Base-by-base conservation (phyloP, 805 yeast species). In the Candida maris region DNA sequence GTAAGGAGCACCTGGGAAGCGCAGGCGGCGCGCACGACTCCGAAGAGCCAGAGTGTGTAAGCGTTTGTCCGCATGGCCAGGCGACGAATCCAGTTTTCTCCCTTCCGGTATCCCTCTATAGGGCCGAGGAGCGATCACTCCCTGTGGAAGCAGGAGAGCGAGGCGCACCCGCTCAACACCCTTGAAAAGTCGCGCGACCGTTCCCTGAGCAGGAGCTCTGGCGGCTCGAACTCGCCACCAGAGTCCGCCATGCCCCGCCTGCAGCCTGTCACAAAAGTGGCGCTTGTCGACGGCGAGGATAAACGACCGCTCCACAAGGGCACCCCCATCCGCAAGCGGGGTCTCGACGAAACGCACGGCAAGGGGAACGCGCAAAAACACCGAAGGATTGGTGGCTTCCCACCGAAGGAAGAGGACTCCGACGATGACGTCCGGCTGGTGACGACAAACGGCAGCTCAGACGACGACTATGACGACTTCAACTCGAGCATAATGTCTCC, bases 71-170 rank as follows among this genome's bases (percentile, higher is more conserved):
- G n/a, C 10, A 47, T 48, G 52, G 46, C 39, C 22, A 37, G 52
- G 34, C 52, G 43, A 14, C 43, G 46, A 15, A 48, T 48, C 29
- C 47, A 43, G 35, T 48, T 48, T 26, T 48, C 52, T 19, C 52
- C 52, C 13, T 48, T 45, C 35, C 40, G 21, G 21, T 28, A 28
- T 28, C 31, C 33, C 14, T 17, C 37, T 15, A 34, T 13, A 3
- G 26, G 19, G 13, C 23, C 33, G 19, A 19, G 23, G 19, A 26
- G 9, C 17, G 25, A 27, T 4, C 8, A 22, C 17, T 25, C 14
- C n/a, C n/a, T n/a, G n/a, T n/a, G n/a, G 20, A 4, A 22, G 24
- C 24, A 12, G 12, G 10, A 9, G 24, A 22, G 9, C 24, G n/a
- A 25, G 14, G 25, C 19, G n/a, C 39, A 41, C 22, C 37, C 37